Evolutionary conservation across 495 filamentous ascomycete genomes (phyloP), one percentile per base, ranked within the genome.

Genomic region (Oleoguttula mirabilis): DNA sequence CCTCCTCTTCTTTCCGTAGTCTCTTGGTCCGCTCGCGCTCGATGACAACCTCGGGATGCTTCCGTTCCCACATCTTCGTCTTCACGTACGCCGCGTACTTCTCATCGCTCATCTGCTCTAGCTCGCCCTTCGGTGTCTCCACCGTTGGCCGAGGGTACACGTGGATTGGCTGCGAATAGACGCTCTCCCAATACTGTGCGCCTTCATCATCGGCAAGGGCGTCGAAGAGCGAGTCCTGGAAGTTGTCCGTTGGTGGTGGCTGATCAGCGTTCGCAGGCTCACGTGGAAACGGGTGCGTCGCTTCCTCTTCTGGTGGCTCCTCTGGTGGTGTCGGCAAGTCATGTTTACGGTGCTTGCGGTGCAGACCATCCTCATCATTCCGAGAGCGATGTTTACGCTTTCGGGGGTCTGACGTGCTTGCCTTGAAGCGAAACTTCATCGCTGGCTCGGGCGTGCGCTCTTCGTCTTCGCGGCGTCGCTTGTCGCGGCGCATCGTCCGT

Each of bases 201-300:
- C 90, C 90, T 65, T 98, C 90, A 62, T 98, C 90, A 62, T 98
- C 90, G 28, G 87, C 92, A 60, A 98, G 78, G n/a, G 90, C 90
- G 60, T 98, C 90, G 67, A 96, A 94, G 35, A 96, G 77, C n/a
- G 84, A 90, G 65, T 94, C 84, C 20, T 84, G 80, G 62, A 98
- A 98, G 12, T 88, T 87, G 8, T 69, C 63, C 15, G 78, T 12
- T 72, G 39, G 28, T 4, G 43, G 15, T 1, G 7, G 10, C 12
- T 28, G 33, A 11, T 25, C 22, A 10, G 24, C 11, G 20, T 28
- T 16, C 3, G 25, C 17, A 5, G 48, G 48, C 52, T 53, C 45
- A 21, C 50, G 50, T 8, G 50, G 50, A 32, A 53, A 53, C 3
- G 50, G 50, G 24, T 53, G 50, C 1, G 50, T 45, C 5, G 34